Conservation (phyloP, 179 eudicot genomes). For the Sideroxylon spinosum region DNA sequence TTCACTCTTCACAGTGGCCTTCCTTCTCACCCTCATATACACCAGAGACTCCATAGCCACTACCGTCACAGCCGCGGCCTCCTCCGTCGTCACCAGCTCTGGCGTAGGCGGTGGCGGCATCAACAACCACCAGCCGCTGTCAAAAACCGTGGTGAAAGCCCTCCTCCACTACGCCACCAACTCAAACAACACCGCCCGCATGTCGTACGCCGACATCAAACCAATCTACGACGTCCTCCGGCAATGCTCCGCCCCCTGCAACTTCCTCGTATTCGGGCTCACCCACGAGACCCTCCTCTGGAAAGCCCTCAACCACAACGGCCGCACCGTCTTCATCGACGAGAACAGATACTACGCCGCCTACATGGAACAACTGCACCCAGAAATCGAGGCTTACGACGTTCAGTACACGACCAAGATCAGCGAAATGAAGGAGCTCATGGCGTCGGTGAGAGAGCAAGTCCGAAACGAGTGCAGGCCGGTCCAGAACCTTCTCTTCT, state of each 20-base stretch:
- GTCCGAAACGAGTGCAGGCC: slow-evolving; percentile 71
- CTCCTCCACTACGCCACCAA: slow-evolving; percentile 75
- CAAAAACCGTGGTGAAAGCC: slow-evolving; percentile 53
- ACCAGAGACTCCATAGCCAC: slow-evolving; percentile 39
- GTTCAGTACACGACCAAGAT: slow-evolving; percentile 75
- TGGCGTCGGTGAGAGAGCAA: slow-evolving; percentile 50
- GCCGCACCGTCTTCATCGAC: slow-evolving; percentile 78
- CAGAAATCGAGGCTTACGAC: slow-evolving; percentile 81
- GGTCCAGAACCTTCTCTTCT: slow-evolving; percentile 81
- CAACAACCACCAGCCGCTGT: slow-evolving; percentile 23
- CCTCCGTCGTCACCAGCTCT: slow-evolving; percentile 16
- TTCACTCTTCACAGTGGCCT: slow-evolving; percentile 63
- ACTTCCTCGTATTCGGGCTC: slow-evolving; percentile 75
- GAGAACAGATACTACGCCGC: slow-evolving; percentile 60
- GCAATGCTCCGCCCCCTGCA: slow-evolving; percentile 50
- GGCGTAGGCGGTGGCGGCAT: slow-evolving; percentile 20
- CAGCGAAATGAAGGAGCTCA: slow-evolving; percentile 50
- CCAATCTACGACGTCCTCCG: slow-evolving; percentile 53
- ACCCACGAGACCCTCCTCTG: slow-evolving; percentile 79
- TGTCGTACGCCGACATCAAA: slow-evolving; percentile 57
- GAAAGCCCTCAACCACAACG: slow-evolving; percentile 70
- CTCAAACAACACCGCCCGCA: slow-evolving; percentile 56
- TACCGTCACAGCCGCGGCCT: slow-evolving; percentile 23
- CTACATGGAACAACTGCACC: slow-evolving; percentile 72
- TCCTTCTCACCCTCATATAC: slow-evolving; percentile 60